Percentiles rank a stretch among this genome's conserved stretches.
These are phyloP conservation scores for Bipolaris sorokiniana DNA, from an alignment of 2,329 filamentous ascomycete species.

Conservation along the genomic window DNA sequence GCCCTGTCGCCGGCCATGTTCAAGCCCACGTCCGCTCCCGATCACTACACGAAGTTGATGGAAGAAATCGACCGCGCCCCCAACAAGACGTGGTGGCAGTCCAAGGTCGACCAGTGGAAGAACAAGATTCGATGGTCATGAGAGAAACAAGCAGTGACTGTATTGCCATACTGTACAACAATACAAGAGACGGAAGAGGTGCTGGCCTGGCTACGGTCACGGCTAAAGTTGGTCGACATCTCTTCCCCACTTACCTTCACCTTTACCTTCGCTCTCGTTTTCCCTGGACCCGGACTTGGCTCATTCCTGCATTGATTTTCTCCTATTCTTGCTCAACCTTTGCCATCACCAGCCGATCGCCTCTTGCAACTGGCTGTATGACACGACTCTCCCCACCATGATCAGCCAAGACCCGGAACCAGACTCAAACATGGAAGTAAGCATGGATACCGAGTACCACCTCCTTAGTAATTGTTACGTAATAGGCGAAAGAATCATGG, in stretches of 20 bases:
- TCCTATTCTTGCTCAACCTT: neutral
- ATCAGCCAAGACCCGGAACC: neutral
- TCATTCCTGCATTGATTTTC: neutral
- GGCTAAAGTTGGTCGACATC: neutral
- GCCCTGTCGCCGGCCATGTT: constrained; percentile 35
- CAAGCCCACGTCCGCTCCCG: constrained; percentile 42
- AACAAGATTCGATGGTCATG: constrained; percentile 46
- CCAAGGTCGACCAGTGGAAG: constrained; percentile 47
- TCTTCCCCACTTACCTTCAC: neutral
- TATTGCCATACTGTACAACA: constrained; percentile 12
- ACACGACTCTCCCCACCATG: neutral
- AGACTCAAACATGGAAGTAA: neutral
- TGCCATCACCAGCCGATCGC: neutral
- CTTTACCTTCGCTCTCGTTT: neutral
- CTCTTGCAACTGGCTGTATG: neutral
- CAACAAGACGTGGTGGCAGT: constrained; percentile 43
- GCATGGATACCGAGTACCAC: neutral
- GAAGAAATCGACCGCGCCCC: constrained; percentile 46
- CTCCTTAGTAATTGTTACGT: neutral
- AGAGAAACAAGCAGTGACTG: neutral
- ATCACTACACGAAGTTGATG: constrained; percentile 46
- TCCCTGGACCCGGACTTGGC: neutral
- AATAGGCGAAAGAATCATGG: neutral
- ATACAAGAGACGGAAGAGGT: neutral
- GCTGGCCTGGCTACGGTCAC: neutral